Evolutionary conservation across 2,329 filamentous ascomycete species (phyloP).

Genomic region (Phaeosphaeriaceae sp.): DNA sequence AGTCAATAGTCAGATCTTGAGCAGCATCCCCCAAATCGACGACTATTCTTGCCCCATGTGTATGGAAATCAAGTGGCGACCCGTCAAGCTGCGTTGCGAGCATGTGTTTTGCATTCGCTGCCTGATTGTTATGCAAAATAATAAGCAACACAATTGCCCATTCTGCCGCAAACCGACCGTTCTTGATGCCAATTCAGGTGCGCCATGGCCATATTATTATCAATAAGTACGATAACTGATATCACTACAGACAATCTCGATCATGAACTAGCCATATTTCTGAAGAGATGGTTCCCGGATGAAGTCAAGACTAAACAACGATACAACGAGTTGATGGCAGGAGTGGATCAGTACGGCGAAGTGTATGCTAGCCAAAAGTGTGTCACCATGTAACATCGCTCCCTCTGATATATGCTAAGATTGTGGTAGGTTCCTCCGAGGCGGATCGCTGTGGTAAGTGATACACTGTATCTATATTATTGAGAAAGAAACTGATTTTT

Average conservation of each 20-base stretch:
- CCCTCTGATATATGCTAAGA: constrained; percentile 10
- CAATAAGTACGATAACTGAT: not conserved
- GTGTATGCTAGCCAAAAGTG: constrained; percentile 65
- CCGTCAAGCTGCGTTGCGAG: constrained; percentile 75
- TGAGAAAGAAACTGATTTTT: not conserved
- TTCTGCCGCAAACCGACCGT: constrained; percentile 77
- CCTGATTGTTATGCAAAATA: constrained; percentile 78
- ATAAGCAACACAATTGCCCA: constrained; percentile 72
- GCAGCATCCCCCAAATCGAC: constrained; percentile 78
- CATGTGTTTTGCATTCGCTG: constrained; percentile 87
- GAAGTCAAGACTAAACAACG: constrained; percentile 66
- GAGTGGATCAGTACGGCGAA: constrained; percentile 73
- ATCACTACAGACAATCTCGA: constrained; percentile 70
- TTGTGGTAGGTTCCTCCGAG: constrained; percentile 21
- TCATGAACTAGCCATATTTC: constrained; percentile 68
- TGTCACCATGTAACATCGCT: constrained; percentile 59
- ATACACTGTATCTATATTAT: not conserved
- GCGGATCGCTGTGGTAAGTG: constrained; percentile 21
- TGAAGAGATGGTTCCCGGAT: constrained; percentile 79
- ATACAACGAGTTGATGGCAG: constrained; percentile 77
- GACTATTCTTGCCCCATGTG: constrained; percentile 86
- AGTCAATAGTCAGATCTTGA: constrained; percentile 74
- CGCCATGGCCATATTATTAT: constrained; percentile 29
- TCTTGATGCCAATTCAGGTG: constrained; percentile 70
- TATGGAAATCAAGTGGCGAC: constrained; percentile 78